phyloP scores from a whole-genome alignment of 768 basidiomycete genomes.

The Xerocomus potaroensis region DNA sequence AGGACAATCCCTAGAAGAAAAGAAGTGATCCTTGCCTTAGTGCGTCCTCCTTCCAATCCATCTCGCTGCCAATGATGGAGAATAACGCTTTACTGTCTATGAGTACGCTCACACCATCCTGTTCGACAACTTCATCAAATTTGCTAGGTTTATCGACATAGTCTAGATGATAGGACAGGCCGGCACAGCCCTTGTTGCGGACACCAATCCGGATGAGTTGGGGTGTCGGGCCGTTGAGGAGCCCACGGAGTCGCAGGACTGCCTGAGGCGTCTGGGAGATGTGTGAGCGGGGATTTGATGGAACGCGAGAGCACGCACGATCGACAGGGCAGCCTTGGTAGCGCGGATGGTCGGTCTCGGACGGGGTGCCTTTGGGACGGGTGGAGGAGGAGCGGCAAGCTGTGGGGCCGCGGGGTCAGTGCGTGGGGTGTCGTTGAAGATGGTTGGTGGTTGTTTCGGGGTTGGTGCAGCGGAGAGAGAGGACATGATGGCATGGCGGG shows the following conservation, averaged over 20 bases:
- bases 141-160: slow-evolving; percentile 87
- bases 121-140: slow-evolving; percentile 96
- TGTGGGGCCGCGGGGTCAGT: slow-evolving; percentile 67
- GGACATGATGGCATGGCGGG: slow-evolving; percentile 65
- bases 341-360: slow-evolving; percentile 63
- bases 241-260: slow-evolving; percentile 62
- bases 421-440: slow-evolving; percentile 46
- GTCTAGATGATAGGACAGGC: slow-evolving; percentile 79
- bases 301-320: slow-evolving; percentile 43
- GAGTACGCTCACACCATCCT: slow-evolving; percentile 89
- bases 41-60: slow-evolving; percentile 96
- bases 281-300: background rate
- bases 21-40: slow-evolving; percentile 52
- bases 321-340: slow-evolving; percentile 70
- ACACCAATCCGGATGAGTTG: slow-evolving; percentile 94
- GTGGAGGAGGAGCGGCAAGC: slow-evolving; percentile 66
- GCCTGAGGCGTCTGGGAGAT: slow-evolving; percentile 69
- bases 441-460: slow-evolving; percentile 11
- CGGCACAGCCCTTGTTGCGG: slow-evolving; percentile 96
- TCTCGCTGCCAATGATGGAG: slow-evolving; percentile 96
- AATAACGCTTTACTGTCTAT: slow-evolving; percentile 97
- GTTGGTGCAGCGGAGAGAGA: slow-evolving; percentile 39
- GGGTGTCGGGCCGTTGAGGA: slow-evolving; percentile 80
- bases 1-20: background rate
- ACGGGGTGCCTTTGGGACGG: slow-evolving; percentile 59